These are phyloP conservation scores for Nakaseomyces nivariensis DNA, from an alignment of 1,139 yeast genomes.

Conservation along the genomic window DNA sequence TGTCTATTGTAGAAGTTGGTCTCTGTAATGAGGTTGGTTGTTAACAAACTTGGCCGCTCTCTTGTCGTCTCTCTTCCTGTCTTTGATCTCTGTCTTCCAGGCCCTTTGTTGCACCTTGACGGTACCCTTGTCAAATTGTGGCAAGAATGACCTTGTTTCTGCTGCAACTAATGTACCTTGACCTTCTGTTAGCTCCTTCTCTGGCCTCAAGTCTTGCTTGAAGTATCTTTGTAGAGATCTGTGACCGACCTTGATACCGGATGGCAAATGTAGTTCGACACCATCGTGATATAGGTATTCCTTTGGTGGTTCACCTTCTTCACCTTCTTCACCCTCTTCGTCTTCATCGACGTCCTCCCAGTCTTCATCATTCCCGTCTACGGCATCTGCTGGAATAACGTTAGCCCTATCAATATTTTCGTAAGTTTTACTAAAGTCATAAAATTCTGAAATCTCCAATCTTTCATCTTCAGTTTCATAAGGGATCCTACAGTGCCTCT, in stretches of 20 bases:
- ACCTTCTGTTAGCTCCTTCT: slow-evolving; percentile 65
- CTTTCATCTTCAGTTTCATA: slow-evolving; percentile 79
- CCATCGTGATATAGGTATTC: slow-evolving; percentile 52
- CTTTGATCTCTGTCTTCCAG: slow-evolving; percentile 64
- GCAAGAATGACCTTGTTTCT: slow-evolving; percentile 65
- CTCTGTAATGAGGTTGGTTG: slow-evolving; percentile 86
- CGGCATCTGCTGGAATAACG: slow-evolving; percentile 19
- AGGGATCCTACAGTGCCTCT: slow-evolving; percentile 84
- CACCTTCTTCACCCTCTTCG: slow-evolving; percentile 37
- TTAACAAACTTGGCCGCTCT: slow-evolving; percentile 74
- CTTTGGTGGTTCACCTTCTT: slow-evolving; percentile 39
- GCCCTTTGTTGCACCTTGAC: slow-evolving; percentile 58
- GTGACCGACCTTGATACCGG: slow-evolving; percentile 84
- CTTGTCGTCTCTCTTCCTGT: slow-evolving; percentile 63
- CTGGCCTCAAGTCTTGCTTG: slow-evolving; percentile 75
- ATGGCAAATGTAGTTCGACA: slow-evolving; percentile 71
- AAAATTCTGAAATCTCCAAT: slow-evolving; percentile 81
- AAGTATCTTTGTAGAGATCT: slow-evolving; percentile 79
- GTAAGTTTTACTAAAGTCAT: slow-evolving; percentile 64
- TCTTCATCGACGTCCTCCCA: slow-evolving; percentile 32
- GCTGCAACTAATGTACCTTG: slow-evolving; percentile 93
- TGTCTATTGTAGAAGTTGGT: slow-evolving; percentile 66
- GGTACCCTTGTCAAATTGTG: slow-evolving; percentile 42
- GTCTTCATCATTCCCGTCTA: slow-evolving; percentile 31
- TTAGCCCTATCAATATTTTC: slow-evolving; percentile 39